A percentile compares a stretch with the other conserved stretches of the same genome.
These are phyloP conservation scores for Medicago truncatula DNA, from an alignment of 306 rosid genomes.

Conservation along the genomic window DNA sequence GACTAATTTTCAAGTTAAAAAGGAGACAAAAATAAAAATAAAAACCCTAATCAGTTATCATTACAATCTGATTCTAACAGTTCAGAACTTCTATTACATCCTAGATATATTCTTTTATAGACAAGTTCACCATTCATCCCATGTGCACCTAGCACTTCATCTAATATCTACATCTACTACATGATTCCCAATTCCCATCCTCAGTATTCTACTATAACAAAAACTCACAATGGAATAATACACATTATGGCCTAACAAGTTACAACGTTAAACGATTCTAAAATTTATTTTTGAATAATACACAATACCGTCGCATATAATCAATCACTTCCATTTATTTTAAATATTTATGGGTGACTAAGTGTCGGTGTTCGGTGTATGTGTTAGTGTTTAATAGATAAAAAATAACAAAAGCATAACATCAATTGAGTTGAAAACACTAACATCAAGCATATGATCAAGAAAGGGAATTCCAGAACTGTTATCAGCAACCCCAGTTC, in stretches of 20 bases:
- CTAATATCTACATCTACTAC: constrained; percentile 11
- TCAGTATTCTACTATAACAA: not conserved
- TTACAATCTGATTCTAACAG: constrained; percentile 24
- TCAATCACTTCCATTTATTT: not conserved
- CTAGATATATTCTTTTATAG: not conserved
- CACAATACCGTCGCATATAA: too few relatives aligned
- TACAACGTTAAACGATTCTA: too few relatives aligned
- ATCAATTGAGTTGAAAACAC: constrained; percentile 38
- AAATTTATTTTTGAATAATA: constrained; percentile 11
- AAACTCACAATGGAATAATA: not conserved
- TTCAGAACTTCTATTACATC: constrained; percentile 1
- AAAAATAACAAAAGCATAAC: not conserved
- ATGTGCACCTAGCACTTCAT: constrained; percentile 18
- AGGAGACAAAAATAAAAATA: not conserved
- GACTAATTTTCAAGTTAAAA: constrained; percentile 14
- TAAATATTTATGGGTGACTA: not conserved
- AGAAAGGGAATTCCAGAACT: constrained; percentile 91
- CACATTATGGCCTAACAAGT: not conserved
- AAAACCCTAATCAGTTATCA: not conserved
- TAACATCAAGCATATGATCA: constrained; percentile 96
- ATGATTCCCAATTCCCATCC: constrained; percentile 1
- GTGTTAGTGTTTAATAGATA: not conserved
- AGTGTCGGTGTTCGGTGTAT: not conserved
- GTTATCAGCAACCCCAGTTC: constrained; percentile 78
- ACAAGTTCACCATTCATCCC: constrained; percentile 23